Percentiles rank a stretch among this genome's conserved stretches.
Evolutionary conservation across 2,329 filamentous ascomycete genomes (phyloP).

Genomic region (Ophiostoma angusticollis): DNA sequence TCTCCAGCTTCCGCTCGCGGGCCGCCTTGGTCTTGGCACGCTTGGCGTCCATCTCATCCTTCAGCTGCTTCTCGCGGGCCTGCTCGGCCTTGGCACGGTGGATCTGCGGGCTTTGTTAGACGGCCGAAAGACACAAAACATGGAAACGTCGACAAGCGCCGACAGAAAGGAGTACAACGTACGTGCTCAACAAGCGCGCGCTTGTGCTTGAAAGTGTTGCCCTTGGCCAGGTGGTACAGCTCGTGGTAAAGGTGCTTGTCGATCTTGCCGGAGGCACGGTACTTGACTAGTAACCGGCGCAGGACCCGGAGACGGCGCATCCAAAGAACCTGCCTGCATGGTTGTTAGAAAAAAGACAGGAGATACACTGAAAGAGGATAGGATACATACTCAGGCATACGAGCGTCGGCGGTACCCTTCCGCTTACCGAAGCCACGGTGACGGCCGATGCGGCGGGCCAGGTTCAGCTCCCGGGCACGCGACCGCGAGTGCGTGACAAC

Average conservation of each 20-base stretch:
- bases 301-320: constrained; percentile 99
- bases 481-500: constrained; percentile 99
- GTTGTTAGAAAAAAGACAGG: constrained; percentile 3
- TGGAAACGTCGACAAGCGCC: background rate
- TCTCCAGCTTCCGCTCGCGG: constrained; percentile 94
- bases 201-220: constrained; percentile 99
- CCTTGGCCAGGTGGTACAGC: constrained; percentile 99
- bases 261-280: constrained; percentile 99
- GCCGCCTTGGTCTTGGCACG: constrained; percentile 99
- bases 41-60: constrained; percentile 99
- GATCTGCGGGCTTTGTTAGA: constrained; percentile 50
- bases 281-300: constrained; percentile 97
- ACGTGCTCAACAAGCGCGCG: constrained; percentile 99
- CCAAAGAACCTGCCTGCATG: constrained; percentile 79
- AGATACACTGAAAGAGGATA: background rate
- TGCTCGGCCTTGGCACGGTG: constrained; percentile 99
- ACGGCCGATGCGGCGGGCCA: constrained; percentile 85
- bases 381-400: constrained; percentile 86
- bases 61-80: constrained; percentile 84
- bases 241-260: constrained; percentile 99
- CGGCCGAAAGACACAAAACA: background rate
- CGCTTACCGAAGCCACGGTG: constrained; percentile 99
- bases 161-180: constrained; percentile 36
- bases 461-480: constrained; percentile 89
- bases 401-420: constrained; percentile 99